Conservation (phyloP, 148 eudicot species). For the Fagopyrum tataricum region DNA sequence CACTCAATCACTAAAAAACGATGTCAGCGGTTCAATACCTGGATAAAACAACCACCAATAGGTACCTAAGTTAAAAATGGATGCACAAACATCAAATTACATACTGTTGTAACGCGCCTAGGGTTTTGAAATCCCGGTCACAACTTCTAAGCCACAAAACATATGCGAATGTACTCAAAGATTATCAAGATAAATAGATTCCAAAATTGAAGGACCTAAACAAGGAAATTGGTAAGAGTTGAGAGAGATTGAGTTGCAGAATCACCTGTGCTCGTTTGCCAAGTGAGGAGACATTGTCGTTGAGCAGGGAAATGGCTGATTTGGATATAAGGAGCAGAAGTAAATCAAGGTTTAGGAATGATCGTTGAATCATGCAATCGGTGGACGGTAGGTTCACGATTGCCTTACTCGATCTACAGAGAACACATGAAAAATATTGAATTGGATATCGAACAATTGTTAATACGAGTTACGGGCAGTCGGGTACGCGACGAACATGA, state of each 20-base stretch:
- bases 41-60: neutral
- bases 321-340: neutral
- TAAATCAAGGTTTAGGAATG: constrained; percentile 2
- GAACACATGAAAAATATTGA: too few relatives aligned
- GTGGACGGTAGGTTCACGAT: neutral
- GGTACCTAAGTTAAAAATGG: neutral
- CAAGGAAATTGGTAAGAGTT: neutral
- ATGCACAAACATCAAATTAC: neutral
- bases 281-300: neutral
- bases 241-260: neutral
- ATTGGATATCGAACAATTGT: too few relatives aligned
- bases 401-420: too few relatives aligned
- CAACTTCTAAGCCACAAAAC: neutral
- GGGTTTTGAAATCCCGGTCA: constrained; percentile 2
- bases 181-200: neutral
- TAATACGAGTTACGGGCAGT: too few relatives aligned
- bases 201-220: neutral
- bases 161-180: neutral
- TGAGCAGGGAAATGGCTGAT: neutral
- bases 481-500: too few relatives aligned
- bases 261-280: neutral
- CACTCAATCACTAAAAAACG: neutral
- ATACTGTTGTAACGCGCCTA: neutral
- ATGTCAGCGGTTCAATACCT: constrained; percentile 6
- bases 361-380: neutral